Evolutionary conservation across 1,284 basidiomycete genomes (phyloP).

Genomic region (Trametes hirsuta): DNA sequence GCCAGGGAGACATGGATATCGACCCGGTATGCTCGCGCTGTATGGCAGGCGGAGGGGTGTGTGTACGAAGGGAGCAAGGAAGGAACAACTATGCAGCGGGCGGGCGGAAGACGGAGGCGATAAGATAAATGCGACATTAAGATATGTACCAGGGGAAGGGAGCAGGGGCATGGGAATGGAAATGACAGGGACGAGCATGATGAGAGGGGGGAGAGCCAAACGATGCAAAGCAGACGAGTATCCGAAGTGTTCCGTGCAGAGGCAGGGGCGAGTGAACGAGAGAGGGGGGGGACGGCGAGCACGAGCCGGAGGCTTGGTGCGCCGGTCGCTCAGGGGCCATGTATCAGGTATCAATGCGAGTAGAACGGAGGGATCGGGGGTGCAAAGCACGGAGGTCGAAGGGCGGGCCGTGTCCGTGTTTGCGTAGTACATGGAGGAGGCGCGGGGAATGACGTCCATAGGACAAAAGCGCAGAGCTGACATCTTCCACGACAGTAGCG

Average conservation of each 20-base stretch:
- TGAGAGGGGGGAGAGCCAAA: background rate
- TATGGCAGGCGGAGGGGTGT: background rate
- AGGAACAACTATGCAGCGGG: background rate
- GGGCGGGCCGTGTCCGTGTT: background rate
- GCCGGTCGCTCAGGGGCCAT: conserved; percentile 8
- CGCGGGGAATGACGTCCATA: no score
- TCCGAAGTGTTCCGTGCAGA: conserved; percentile 18
- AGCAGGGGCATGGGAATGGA: background rate
- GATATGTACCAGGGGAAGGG: conserved; percentile 8
- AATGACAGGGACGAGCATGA: background rate
- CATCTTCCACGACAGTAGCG: background rate
- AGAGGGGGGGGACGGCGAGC: conserved; percentile 1
- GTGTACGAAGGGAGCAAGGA: background rate
- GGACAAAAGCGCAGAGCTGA: background rate
- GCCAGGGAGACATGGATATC: background rate
- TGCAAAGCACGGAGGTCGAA: conserved; percentile 3
- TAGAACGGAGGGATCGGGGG: conserved; percentile 9
- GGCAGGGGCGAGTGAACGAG: background rate
- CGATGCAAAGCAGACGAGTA: conserved; percentile 12
- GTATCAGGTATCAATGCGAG: background rate
- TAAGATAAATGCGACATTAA: conserved; percentile 20
- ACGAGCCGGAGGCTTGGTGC: background rate
- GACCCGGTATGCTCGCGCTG: background rate
- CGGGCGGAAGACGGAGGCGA: conserved; percentile 8
- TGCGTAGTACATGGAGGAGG: background rate